A percentile compares a stretch with the other conserved stretches of the same genome.
These are phyloP conservation scores for Solanum peruvianum DNA, from an alignment of 257 asterid genomes.

Conservation along the genomic window DNA sequence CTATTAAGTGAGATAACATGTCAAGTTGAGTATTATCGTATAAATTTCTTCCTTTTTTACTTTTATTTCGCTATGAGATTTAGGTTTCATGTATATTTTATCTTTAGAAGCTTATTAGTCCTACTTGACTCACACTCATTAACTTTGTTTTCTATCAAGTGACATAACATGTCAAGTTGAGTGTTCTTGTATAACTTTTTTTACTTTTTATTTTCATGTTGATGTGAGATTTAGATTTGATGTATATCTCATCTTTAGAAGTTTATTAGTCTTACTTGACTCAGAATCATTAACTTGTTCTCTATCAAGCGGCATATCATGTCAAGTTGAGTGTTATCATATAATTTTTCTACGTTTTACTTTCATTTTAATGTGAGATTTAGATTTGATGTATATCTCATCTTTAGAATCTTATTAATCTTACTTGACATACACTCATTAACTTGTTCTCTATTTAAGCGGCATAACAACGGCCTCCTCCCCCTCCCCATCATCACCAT, in stretches of 20 bases:
- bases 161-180: background rate
- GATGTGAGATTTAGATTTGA: background rate
- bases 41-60: accelerated
- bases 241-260: background rate
- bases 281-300: background rate
- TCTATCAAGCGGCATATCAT: no score
- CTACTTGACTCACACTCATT: background rate
- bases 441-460: no score
- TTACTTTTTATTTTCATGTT: background rate
- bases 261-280: background rate
- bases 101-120: background rate
- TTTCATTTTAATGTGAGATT: no score
- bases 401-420: no score
- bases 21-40: background rate
- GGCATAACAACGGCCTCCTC: background rate
- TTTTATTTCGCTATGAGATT: background rate
- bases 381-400: no score
- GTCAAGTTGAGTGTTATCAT: no score
- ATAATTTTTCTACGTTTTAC: no score
- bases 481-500: no score
- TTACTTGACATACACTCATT: no score
- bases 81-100: background rate
- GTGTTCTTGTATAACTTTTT: accelerated
- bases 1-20: background rate
- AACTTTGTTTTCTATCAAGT: no score